A percentile compares a stretch with the other conserved stretches of the same genome.
Evolutionary conservation across 306 rosid species (phyloP).

Genomic region (Oxytropis ochrocephala): DNA sequence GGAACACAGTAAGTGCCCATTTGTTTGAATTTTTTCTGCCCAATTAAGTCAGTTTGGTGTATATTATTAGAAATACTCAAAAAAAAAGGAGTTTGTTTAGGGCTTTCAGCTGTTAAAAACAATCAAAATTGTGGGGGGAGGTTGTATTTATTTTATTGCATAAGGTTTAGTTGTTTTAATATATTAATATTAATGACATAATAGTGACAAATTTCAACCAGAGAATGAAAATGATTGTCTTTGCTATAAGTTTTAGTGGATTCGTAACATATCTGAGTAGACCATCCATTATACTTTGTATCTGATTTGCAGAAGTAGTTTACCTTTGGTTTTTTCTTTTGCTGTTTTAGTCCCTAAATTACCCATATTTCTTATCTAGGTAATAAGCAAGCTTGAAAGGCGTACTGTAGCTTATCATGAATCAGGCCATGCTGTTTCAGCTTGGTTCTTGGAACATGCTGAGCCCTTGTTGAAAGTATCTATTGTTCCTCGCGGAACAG

Average conservation of each 20-base stretch:
- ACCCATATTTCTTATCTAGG: conserved; percentile 41
- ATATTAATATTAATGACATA: neutral
- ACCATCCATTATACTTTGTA: neutral
- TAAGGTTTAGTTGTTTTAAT: neutral
- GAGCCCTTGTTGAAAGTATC: conserved; percentile 89
- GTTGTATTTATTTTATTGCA: neutral
- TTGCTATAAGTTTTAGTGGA: neutral
- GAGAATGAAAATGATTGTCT: neutral
- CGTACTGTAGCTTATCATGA: conserved; percentile 96
- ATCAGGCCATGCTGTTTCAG: conserved; percentile 93
- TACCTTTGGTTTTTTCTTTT: neutral
- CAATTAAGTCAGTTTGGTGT: neutral
- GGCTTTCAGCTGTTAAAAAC: neutral
- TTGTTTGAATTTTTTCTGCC: neutral
- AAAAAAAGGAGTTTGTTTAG: neutral
- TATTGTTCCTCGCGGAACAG: conserved; percentile 95
- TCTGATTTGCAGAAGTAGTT: neutral
- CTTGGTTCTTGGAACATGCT: conserved; percentile 90
- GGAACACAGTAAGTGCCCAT: conserved; percentile 57
- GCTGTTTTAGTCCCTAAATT: conserved; percentile 5
- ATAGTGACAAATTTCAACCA: neutral
- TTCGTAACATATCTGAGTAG: neutral
- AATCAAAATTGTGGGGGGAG: too few relatives aligned
- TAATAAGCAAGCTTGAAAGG: conserved; percentile 84
- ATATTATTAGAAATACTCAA: neutral